Evolutionary conservation across 768 basidiomycete genomes (phyloP), one percentile per base, ranked within the genome.

Genomic region (Mycena olivaceomarginata): DNA sequence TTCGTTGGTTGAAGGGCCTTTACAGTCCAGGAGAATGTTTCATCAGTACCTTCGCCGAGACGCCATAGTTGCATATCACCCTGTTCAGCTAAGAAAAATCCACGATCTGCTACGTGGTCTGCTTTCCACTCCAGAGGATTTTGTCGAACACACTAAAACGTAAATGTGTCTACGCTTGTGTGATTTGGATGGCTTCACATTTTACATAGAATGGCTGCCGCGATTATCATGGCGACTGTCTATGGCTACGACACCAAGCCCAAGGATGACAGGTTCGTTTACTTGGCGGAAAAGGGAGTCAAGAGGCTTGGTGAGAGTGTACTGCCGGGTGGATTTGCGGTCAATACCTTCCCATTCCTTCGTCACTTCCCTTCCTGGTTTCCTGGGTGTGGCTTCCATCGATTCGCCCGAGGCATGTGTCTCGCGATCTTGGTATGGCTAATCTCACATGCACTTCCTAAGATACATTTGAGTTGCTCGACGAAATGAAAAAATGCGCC

Each of bases 301-400:
- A 51, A 20, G 15, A 75, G 75, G 15, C 56, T 74, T 4, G 57
- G 70, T 2, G 71, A 77, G 5, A 72, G 80, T 20, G 63, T 83
- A 2, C 72, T 77, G 2, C 83, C 83, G 4, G 82, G 84, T 16
- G 80, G 78, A 8, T 72, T 77, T 20, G 40, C 81, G 1, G 82
- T 85, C 37, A 84, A 86, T 41, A 51, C 80, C 2, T 73, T 86
- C 25, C 84, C 85, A 10, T 65, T 82, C 57, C 83, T 88, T 20
- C 82, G 83, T 31, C 70, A 85, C 63, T 18, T 87, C 22, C 88
- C 88, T 37, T 69, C 48, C 18, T 51, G 48, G 88, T 60, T 63
- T 7, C 63, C 63, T 2, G 63, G 63, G 3, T 41, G 41, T 43
- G 41, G 16, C 22, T 64, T 64, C 41, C 41, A 64, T 18, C 40